A percentile compares a stretch with the other conserved stretches of the same genome.
phyloP scores from a whole-genome alignment of 805 yeast species.

The Yamadazyma endophytica region DNA sequence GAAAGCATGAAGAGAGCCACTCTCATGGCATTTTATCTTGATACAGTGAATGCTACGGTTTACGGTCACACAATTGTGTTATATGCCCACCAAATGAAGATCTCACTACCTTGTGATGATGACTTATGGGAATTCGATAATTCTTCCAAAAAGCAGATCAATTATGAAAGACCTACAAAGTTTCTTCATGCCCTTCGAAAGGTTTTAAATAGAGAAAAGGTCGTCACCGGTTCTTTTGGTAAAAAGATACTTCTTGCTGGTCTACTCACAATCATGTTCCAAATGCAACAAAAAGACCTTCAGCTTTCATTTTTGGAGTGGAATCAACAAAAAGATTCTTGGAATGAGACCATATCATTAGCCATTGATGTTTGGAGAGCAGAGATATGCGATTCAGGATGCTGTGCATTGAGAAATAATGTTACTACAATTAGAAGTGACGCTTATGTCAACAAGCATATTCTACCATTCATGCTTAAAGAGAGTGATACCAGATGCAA shows the following conservation, averaged over 20 bases:
- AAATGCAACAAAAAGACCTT: slow-evolving; percentile 23
- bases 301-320: slow-evolving; percentile 21
- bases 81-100: slow-evolving; percentile 25
- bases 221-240: slow-evolving; percentile 19
- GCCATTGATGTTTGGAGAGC: slow-evolving; percentile 28
- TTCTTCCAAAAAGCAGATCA: slow-evolving; percentile 9
- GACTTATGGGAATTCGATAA: slow-evolving; percentile 23
- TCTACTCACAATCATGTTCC: slow-evolving; percentile 19
- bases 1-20: slow-evolving; percentile 31
- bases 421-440: too few relatives aligned
- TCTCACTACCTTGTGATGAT: slow-evolving; percentile 27
- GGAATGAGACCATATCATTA: slow-evolving; percentile 22
- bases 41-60: slow-evolving; percentile 31
- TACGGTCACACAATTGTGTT: slow-evolving; percentile 25
- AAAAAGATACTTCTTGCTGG: slow-evolving; percentile 20
- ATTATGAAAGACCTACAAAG: slow-evolving; percentile 17
- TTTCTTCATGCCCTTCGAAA: slow-evolving; percentile 20
- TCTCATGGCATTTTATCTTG: slow-evolving; percentile 33
- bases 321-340: slow-evolving; percentile 20
- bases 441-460: slow-evolving; percentile 5
- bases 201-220: slow-evolving; percentile 17
- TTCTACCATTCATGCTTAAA: slow-evolving; percentile 17
- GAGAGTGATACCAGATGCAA: slow-evolving; percentile 20
- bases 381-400: slow-evolving; percentile 17
- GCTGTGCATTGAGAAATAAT: slow-evolving; percentile 10